Conservation (phyloP, 176 grass and related monocot species). For the Oryza glaberrima region DNA sequence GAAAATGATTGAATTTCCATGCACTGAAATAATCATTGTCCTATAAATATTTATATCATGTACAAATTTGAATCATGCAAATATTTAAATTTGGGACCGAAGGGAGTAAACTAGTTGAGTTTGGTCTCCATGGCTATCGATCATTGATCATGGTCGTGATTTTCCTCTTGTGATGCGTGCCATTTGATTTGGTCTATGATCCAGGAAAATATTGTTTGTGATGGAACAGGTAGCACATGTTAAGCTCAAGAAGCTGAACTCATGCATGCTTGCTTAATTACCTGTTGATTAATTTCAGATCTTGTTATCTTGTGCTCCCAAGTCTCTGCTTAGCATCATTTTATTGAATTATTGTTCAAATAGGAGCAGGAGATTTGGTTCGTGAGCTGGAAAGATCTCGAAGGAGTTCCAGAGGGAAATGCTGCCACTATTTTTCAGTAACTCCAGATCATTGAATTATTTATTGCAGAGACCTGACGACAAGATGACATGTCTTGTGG, state of each 20-base stretch:
- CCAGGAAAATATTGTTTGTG: not conserved
- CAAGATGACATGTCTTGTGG: not conserved
- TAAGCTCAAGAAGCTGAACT: not conserved
- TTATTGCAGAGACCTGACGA: not conserved
- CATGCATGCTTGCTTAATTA: not conserved
- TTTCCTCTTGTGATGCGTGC: not conserved
- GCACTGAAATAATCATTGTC: too few species aligned
- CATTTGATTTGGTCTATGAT: not conserved
- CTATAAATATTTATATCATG: too few species aligned
- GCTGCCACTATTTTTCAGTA: not conserved
- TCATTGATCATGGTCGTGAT: not conserved
- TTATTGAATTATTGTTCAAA: not conserved
- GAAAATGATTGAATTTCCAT: too few species aligned
- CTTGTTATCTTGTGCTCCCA: not conserved
- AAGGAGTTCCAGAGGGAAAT: not conserved
- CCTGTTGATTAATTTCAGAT: not conserved
- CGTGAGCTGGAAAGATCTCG: not conserved
- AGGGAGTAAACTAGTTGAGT: not conserved
- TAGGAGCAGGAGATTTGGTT: not conserved
- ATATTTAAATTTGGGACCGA: too few species aligned
- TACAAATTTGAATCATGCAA: too few species aligned
- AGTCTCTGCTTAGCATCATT: not conserved
- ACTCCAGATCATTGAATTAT: not conserved
- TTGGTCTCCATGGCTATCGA: not conserved
- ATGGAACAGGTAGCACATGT: slow-evolving; percentile 5